Base-by-base conservation (phyloP, 2,329 filamentous ascomycete species). In the Fusarium floridanum region DNA sequence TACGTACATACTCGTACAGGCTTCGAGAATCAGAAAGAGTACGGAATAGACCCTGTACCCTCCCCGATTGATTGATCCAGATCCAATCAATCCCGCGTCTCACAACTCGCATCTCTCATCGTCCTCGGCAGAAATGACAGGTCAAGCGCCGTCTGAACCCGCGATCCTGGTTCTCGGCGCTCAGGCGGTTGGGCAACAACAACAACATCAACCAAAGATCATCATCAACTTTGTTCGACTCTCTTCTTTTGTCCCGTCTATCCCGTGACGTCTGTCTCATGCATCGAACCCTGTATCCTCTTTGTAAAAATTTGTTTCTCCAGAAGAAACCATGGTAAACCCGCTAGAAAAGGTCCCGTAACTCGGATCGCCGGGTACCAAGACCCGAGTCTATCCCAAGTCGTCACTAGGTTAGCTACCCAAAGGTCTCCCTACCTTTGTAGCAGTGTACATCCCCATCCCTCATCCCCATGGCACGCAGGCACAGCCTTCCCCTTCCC, bases 201-300 rank as follows among this genome's bases (percentile, higher is more conserved):
- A 29, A 59, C 55, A 27, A 14, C 22, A 22, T n/a, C 24, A 10
- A 22, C 8, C 8, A 22, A 22, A 39, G 12, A 16, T 16, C 17
- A 61, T 29, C 27, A 24, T 11, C 57, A 45, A 7, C 32, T 39
- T 36, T 14, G 14, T 36, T 24, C 32, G 11, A 24, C 55, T 24
- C 20, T 39, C 22, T 48, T 48, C 43, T 36, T 36, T 36, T 6
- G 16, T 48, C 43, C 22, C 43, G 45, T n/a, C 24, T 50, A 70
- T 73, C 72, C 72, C 72, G 68, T 74, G 72, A 74, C 68, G 50
- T 61, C 20, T 59, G 29, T 69, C 68, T 73, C 72, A 72, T 75
- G 72, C 65, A 55, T 60, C 50, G 57, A 64, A 68, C 70, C 71
- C 71, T 71, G 67, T 55, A 34, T 59, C 4, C 16, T 29, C 12